Evolutionary conservation across 768 basidiomycete species (phyloP), one percentile per base, ranked within the genome.

Genomic region (Amanita fuliginea): DNA sequence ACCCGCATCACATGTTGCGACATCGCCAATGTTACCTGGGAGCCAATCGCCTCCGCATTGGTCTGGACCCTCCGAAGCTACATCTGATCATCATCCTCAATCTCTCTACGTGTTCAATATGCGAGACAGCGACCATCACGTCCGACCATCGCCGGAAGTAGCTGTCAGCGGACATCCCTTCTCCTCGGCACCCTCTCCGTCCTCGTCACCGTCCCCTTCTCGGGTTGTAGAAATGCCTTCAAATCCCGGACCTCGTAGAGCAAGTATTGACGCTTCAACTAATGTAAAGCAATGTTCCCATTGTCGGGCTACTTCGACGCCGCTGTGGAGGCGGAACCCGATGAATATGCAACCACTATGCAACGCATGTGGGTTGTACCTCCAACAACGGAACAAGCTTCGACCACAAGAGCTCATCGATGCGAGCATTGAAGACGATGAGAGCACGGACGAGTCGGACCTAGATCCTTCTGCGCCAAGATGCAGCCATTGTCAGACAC

Each of bases 381-480:
- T 73, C 13, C 70, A 72, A 45, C 73, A 74, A 52, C 62, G 73
- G 21, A 68, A 73, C 42, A 71, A 69, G 49, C 66, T 69, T 30
- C 68, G 73, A 2, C 73, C 73, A 7, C 70, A 73, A 53, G 72
- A 72, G 56, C 69, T 74, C 53, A 74, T 74, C 49, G 73, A 72
- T 48, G 73, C 73, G 16, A 72, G 73, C 55, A 58, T 57, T 14
- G 71, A 67, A 42, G 70, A 73, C 36, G 65, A 62, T 8, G 69
- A 66, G 45, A 64, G 59, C 3, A 60, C 62, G 1, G 70, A 72
- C 4, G 63, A 66, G 34, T 67, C 67, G 10, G 71, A 71, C 36
- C 58, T 58, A 13, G 69, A 72, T 53, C 64, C 65, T 22, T 60
- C 62, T 33, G 72, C 70, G 7, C 74, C 73, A 1, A 68, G 73